phyloP scores from a whole-genome alignment of 2,329 filamentous ascomycete species.

The Epichloe brachyelytri region DNA sequence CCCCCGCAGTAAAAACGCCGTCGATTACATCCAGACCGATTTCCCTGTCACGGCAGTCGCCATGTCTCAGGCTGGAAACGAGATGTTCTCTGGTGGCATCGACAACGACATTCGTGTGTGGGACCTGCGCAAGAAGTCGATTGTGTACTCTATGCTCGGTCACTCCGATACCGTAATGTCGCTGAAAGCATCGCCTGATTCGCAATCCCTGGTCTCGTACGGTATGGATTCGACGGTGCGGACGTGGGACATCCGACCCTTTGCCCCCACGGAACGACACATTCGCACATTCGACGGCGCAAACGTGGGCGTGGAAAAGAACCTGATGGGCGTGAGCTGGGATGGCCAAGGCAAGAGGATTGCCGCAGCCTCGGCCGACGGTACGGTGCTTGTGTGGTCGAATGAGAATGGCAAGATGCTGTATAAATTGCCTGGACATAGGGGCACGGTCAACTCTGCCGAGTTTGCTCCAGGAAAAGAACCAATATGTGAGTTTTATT shows the following conservation, averaged over 20 bases:
- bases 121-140: slow-evolving; percentile 85
- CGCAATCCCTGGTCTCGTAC: slow-evolving; percentile 79
- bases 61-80: slow-evolving; percentile 86
- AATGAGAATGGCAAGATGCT: slow-evolving; percentile 75
- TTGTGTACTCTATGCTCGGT: slow-evolving; percentile 77
- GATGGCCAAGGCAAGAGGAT: slow-evolving; percentile 75
- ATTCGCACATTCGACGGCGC: slow-evolving; percentile 90
- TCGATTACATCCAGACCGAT: slow-evolving; percentile 79
- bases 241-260: slow-evolving; percentile 93
- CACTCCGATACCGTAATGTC: slow-evolving; percentile 90
- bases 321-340: slow-evolving; percentile 84
- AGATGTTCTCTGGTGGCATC: slow-evolving; percentile 87
- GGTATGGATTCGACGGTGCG: slow-evolving; percentile 87
- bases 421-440: slow-evolving; percentile 92
- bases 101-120: slow-evolving; percentile 97
- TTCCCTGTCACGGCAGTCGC: slow-evolving; percentile 88
- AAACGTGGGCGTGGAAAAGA: slow-evolving; percentile 76
- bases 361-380: slow-evolving; percentile 78
- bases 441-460: slow-evolving; percentile 88
- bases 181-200: slow-evolving; percentile 81
- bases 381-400: slow-evolving; percentile 86
- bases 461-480: slow-evolving; percentile 78
- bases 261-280: slow-evolving; percentile 76
- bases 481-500: slow-evolving; percentile 61
- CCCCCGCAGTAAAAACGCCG: slow-evolving; percentile 75